Conservation (phyloP, 2,329 filamentous ascomycete species). For the Talaromyces piceae region DNA sequence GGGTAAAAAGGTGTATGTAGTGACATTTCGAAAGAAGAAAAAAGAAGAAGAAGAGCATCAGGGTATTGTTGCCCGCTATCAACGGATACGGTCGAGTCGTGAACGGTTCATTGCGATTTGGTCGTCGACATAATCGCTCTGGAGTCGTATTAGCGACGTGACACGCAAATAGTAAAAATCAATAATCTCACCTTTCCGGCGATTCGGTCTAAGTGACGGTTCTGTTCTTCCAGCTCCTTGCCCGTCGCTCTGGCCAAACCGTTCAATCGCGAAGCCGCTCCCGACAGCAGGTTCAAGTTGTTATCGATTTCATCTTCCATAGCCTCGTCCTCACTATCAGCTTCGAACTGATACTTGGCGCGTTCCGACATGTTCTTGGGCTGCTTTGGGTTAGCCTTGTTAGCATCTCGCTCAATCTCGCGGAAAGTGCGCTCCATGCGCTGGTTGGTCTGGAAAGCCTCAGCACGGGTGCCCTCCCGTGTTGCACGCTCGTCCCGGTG, state of each 20-base stretch:
- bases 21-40: neutral
- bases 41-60: neutral
- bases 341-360: constrained; percentile 70
- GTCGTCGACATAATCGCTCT: constrained; percentile 79
- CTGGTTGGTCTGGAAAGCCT: constrained; percentile 48
- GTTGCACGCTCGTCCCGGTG: constrained; percentile 50
- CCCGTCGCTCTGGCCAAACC: constrained; percentile 66
- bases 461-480: constrained; percentile 49
- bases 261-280: constrained; percentile 63
- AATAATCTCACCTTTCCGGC: constrained; percentile 59
- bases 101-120: constrained; percentile 72
- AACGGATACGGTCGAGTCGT: constrained; percentile 53
- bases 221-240: constrained; percentile 68
- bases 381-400: constrained; percentile 44
- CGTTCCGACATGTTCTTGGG: constrained; percentile 52
- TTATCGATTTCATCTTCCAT: constrained; percentile 66
- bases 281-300: constrained; percentile 54
- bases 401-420: constrained; percentile 51
- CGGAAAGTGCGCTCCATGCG: constrained; percentile 58
- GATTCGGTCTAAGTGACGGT: constrained; percentile 69
- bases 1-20: neutral
- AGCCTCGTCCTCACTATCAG: constrained; percentile 61
- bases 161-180: neutral
- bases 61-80: constrained; percentile 7
- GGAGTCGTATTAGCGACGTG: constrained; percentile 19